Percentiles rank a stretch among this genome's conserved stretches.
Evolutionary conservation across 805 yeast genomes (phyloP).

Genomic region (Ogataea dorogensis): DNA sequence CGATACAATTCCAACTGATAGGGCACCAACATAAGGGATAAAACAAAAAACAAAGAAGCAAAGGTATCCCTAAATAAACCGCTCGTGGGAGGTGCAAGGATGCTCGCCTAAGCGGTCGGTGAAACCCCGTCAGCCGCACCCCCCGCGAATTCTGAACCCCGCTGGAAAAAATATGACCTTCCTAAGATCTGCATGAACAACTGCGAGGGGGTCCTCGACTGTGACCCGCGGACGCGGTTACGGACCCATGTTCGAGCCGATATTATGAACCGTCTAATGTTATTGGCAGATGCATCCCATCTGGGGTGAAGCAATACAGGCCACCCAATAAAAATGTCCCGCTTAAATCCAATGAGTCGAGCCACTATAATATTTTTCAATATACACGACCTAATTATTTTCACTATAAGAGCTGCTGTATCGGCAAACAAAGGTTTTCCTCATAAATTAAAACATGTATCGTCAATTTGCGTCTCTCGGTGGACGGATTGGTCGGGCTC

Average conservation of each 20-base stretch:
- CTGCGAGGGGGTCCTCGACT: slow-evolving; percentile 3
- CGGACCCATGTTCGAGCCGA: no score
- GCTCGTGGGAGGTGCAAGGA: slow-evolving; percentile 2
- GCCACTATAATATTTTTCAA: not conserved
- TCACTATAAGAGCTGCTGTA: slow-evolving; percentile 8
- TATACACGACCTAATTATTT: slow-evolving; percentile 9
- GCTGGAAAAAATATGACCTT: slow-evolving; percentile 1
- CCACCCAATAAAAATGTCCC: slow-evolving; percentile 4
- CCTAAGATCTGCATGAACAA: not conserved
- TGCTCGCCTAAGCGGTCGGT: not conserved
- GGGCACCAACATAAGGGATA: slow-evolving; percentile 2
- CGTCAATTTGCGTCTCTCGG: slow-evolving; percentile 6
- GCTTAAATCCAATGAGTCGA: not conserved
- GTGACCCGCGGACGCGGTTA: no score
- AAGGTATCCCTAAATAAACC: not conserved
- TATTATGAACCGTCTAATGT: no score
- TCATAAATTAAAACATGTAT: slow-evolving; percentile 1
- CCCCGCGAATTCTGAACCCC: slow-evolving; percentile 2
- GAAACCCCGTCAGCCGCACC: slow-evolving; percentile 7
- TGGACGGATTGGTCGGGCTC: slow-evolving; percentile 5
- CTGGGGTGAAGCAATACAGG: no score
- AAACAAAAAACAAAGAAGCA: not conserved
- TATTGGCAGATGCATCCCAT: no score
- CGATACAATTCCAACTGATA: not conserved
- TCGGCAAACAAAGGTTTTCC: slow-evolving; percentile 7